phyloP scores from a whole-genome alignment of 495 filamentous ascomycete species.

The Parachaetomium inaequale region DNA sequence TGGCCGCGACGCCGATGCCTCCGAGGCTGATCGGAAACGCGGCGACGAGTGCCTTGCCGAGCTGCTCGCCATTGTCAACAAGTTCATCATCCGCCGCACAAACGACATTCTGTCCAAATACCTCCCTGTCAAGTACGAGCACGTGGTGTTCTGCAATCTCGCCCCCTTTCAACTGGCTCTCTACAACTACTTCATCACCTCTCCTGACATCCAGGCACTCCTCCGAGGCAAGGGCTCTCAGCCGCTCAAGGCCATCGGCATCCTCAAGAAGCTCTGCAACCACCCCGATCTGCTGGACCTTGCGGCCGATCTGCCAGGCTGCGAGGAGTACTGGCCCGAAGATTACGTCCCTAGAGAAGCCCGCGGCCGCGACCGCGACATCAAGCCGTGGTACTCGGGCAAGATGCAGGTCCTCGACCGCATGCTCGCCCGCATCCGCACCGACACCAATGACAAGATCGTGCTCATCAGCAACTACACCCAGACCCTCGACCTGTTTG shows the following conservation, averaged over 20 bases:
- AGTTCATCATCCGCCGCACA: constrained; percentile 96
- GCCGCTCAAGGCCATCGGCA: constrained; percentile 90
- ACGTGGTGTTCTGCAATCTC: constrained; percentile 99
- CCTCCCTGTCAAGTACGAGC: constrained; percentile 97
- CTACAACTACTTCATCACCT: constrained; percentile 95
- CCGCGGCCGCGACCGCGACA: constrained; percentile 82
- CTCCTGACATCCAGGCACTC: constrained; percentile 88
- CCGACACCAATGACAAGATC: constrained; percentile 98
- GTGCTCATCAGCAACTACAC: constrained; percentile 99
- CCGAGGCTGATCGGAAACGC: constrained; percentile 74
- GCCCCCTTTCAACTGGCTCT: constrained; percentile 87
- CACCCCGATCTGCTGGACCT: constrained; percentile 92
- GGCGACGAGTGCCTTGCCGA: constrained; percentile 82
- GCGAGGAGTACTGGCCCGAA: constrained; percentile 75
- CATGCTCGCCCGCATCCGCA: constrained; percentile 94
- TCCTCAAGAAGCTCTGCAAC: constrained; percentile 98
- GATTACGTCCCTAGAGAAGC: constrained; percentile 87
- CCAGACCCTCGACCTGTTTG: constrained; percentile 92
- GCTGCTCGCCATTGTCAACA: constrained; percentile 83
- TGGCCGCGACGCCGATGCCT: constrained; percentile 86
- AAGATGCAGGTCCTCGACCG: constrained; percentile 98
- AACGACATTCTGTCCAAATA: constrained; percentile 99
- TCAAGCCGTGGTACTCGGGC: constrained; percentile 94
- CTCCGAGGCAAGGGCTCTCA: constrained; percentile 93
- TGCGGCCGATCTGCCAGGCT: constrained; percentile 79